Evolutionary conservation across 106 monocot species (phyloP).

Genomic region (Dendrobium catenatum): DNA sequence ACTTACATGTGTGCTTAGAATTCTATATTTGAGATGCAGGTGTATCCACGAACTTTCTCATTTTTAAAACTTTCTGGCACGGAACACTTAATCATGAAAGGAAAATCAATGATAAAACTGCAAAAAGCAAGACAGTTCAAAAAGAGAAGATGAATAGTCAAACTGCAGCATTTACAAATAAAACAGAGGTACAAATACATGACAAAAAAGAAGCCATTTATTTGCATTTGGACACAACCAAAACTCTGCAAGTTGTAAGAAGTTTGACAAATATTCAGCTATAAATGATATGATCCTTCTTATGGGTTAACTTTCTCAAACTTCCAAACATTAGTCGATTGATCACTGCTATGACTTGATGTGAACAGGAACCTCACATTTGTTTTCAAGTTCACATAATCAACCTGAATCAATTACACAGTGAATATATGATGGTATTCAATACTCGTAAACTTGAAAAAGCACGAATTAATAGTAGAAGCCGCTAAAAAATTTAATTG

Average conservation of each 20-base stretch:
- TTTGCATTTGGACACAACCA: not conserved
- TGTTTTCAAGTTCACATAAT: conserved; percentile 51
- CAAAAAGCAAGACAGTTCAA: not conserved
- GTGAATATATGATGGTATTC: not conserved
- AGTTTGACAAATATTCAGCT: not conserved
- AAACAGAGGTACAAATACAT: not conserved
- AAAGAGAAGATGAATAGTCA: not conserved
- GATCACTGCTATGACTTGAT: conserved; percentile 8
- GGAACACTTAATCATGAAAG: too few relatives aligned
- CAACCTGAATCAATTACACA: conserved; percentile 30
- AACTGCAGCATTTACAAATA: not conserved
- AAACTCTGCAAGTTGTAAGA: not conserved
- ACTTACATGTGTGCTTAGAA: too few relatives aligned
- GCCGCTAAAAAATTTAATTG: too few relatives aligned
- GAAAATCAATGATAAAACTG: too few relatives aligned
- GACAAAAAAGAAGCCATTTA: not conserved
- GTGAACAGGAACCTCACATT: conserved; percentile 40
- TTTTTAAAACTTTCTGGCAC: too few relatives aligned
- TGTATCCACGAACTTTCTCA: too few relatives aligned
- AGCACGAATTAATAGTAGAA: too few relatives aligned
- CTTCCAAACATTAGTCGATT: conserved; percentile 25
- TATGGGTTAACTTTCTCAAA: conserved; percentile 42
- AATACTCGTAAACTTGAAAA: not conserved
- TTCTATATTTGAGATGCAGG: too few relatives aligned
- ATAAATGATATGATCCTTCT: not conserved